Base-by-base conservation (phyloP, 2,329 filamentous ascomycete genomes). In the Epichloe sibirici region DNA sequence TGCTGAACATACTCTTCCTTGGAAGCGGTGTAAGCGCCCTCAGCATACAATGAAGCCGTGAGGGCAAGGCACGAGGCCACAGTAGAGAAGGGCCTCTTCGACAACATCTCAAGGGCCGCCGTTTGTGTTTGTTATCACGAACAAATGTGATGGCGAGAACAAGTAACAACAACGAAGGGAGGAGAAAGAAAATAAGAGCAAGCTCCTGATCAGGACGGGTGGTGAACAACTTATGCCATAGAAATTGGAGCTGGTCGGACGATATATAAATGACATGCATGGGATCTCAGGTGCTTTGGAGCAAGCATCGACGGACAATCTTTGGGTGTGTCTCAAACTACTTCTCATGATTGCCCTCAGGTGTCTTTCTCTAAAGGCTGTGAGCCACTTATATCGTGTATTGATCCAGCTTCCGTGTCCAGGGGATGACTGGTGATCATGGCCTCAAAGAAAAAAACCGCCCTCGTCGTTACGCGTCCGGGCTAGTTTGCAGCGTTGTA, bases 1-100 rank as follows among this genome's bases (percentile, higher is more conserved):
- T 68, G 59, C n/a, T 57, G 57, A 11, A 62, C 59, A 58, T 73
- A 74, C 12, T 51, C 39, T 13, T 28, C 42, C n/a, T 42, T 43
- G 17, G 48, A 35, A 6, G 52, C 48, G 8, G 48, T 7, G 12
- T 35, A 13, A 3, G 38, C 44, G 15, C 21, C 52, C 23, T 47
- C 35, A 35, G 43, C 37, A 28, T 46, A 44, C n/a, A 47, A 35
- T 21, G 25, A 40, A 8, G 37, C 17, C 8, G 43, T 21, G 21
- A 53, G 43, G 17, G 37, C 52, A 17, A 53, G 43, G 43, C 23
- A 49, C 23, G 43, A 51, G 34, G 15, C 52, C 13, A 47, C n/a
- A 23, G 43, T 23, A 15, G 44, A 45, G 13, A 51, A 11, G 9
- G 52, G 39, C 23, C 7, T 31, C 15, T 39, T 42, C 25, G 52